Evolutionary conservation across 148 eudicot genomes (phyloP), one percentile per base, ranked within the genome.

Genomic region (Arbutus unedo): DNA sequence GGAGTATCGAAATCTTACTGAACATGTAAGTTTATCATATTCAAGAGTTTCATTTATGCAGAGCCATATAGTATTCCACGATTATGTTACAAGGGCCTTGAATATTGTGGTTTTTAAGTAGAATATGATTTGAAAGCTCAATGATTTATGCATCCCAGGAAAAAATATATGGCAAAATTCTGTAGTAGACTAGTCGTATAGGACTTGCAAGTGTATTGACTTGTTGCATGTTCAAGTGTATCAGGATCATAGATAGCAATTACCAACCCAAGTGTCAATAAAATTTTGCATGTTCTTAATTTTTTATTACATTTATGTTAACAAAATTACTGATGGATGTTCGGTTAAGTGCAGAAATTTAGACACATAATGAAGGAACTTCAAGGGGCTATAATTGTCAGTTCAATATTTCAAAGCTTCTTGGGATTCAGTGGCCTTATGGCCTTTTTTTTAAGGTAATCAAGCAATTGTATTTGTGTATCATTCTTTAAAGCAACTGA

Each of bases 301-400:
- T 25, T 9, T 43, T 44, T 56, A 19, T 71, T 78, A n/a, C 50
- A 4, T 74, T 48, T 43, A 53, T 48, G 49, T 6, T n/a, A n/a
- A n/a, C n/a, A n/a, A n/a, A n/a, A n/a, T n/a, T n/a, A n/a, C n/a
- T n/a, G n/a, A n/a, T n/a, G n/a, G n/a, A n/a, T n/a, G n/a, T n/a
- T n/a, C n/a, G n/a, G n/a, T n/a, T n/a, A n/a, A n/a, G n/a, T n/a
- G n/a, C n/a, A n/a, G n/a, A n/a, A n/a, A 86, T 96, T 96, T 87
- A 94, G 94, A 90, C 91, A 91, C 87, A 91, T 91, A 77, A 96
- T 96, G 99, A 94, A 92, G 86, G 99, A 96, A 82, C 74, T 96
- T 76, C 99, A 96, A 88, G 99, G 99, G 82, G 99, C 97, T 82
- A 91, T 96, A 79, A 90, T 96, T 45, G 85, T 94, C 85, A 88